phyloP scores from a whole-genome alignment of 805 yeast genomes.

The Sugiyamaella mastotermitis region DNA sequence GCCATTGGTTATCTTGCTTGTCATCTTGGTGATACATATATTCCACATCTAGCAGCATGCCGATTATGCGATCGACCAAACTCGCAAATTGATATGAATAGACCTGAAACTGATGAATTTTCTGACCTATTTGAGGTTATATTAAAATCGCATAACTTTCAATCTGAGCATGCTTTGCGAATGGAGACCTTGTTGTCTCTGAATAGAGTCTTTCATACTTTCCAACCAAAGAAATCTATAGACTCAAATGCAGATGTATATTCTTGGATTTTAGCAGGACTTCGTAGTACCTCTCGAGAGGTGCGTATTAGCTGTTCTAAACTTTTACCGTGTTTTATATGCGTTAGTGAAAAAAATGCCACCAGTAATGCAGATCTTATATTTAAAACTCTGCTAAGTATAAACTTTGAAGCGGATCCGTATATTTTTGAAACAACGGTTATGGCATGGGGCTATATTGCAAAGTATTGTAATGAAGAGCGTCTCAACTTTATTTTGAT shows the following conservation, averaged over 20 bases:
- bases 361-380: constrained; percentile 6
- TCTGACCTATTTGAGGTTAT: constrained; percentile 8
- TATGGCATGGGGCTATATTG: constrained; percentile 57
- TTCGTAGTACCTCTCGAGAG: constrained; percentile 17
- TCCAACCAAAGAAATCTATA: constrained; percentile 11
- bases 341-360: neutral
- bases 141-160: constrained; percentile 12
- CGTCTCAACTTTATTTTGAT: constrained; percentile 59
- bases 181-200: constrained; percentile 14
- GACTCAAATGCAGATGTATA: constrained; percentile 7
- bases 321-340: constrained; percentile 14
- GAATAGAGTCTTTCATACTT: constrained; percentile 10
- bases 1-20: neutral
- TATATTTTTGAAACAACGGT: constrained; percentile 25
- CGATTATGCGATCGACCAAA: constrained; percentile 1
- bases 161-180: constrained; percentile 7
- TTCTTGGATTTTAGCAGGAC: constrained; percentile 16
- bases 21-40: neutral
- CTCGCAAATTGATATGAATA: neutral
- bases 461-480: constrained; percentile 59
- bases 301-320: constrained; percentile 16
- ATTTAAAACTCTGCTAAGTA: constrained; percentile 9
- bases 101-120: constrained; percentile 2
- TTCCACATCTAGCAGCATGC: neutral
- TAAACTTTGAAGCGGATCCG: constrained; percentile 10